Percentiles rank a stretch among this genome's conserved stretches.
These are phyloP conservation scores for Candida sp. DNA, from an alignment of 1,139 yeast genomes.

Conservation along the genomic window DNA sequence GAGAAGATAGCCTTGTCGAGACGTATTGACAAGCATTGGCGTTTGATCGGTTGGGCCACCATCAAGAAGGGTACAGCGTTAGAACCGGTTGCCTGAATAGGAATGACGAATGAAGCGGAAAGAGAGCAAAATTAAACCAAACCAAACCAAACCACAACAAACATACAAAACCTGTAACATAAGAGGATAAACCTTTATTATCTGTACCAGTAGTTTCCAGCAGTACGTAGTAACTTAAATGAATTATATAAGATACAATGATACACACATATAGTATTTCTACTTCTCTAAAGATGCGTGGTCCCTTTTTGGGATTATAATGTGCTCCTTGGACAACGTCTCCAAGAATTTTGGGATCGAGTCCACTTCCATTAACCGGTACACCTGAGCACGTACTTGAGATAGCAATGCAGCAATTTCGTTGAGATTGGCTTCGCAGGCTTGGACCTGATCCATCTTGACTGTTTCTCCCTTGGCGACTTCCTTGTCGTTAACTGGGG, in stretches of 20 bases:
- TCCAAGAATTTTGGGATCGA: slow-evolving; percentile 71
- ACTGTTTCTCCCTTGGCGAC: background rate
- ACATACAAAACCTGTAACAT: background rate
- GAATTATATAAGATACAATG: slow-evolving; percentile 1
- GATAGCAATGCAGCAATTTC: slow-evolving; percentile 7
- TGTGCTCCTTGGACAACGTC: slow-evolving; percentile 4
- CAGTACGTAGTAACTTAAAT: background rate
- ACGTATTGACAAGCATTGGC: slow-evolving; percentile 99
- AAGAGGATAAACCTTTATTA: background rate
- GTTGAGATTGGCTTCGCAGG: background rate
- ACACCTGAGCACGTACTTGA: slow-evolving; percentile 37
- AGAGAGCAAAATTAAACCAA: background rate
- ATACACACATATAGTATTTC: background rate
- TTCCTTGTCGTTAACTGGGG: background rate
- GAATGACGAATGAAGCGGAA: background rate
- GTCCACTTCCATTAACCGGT: slow-evolving; percentile 70
- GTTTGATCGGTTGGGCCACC: slow-evolving; percentile 99
- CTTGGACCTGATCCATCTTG: background rate
- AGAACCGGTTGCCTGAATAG: slow-evolving; percentile 56
- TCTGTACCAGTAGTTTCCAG: background rate
- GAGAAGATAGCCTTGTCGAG: slow-evolving; percentile 99
- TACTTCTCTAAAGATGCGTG: background rate
- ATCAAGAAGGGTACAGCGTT: slow-evolving; percentile 93
- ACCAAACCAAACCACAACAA: background rate
- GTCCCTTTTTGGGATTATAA: slow-evolving; percentile 2